These are phyloP conservation scores for Sequoia sempervirens DNA, from an alignment of 75 land plant species.

Conservation along the genomic window DNA sequence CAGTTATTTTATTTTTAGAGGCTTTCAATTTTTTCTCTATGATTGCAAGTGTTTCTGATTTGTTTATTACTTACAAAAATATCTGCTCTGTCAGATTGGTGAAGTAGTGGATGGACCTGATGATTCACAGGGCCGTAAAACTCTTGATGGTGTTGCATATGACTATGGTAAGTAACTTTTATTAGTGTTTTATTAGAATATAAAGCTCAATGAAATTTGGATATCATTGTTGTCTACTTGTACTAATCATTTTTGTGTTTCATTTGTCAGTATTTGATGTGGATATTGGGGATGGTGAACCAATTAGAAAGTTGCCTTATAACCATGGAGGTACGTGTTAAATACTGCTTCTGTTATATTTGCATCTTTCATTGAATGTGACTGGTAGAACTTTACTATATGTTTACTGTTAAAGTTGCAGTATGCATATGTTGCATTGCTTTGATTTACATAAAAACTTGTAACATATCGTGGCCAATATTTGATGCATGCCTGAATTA, in stretches of 20 bases:
- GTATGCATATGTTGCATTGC: neutral
- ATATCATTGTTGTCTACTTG: neutral
- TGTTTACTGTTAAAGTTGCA: neutral
- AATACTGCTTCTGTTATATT: neutral
- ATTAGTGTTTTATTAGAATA: neutral
- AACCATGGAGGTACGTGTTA: slow-evolving; percentile 72
- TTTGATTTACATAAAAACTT: neutral
- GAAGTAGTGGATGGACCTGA: slow-evolving; percentile 99
- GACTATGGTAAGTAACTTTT: slow-evolving; percentile 67
- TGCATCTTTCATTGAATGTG: neutral
- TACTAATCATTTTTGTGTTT: neutral
- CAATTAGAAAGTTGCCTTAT: slow-evolving; percentile 83
- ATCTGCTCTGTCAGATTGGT: slow-evolving; percentile 57
- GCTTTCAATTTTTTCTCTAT: neutral
- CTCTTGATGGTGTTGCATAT: slow-evolving; percentile 80
- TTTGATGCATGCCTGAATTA: neutral
- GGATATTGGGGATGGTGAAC: slow-evolving; percentile 96
- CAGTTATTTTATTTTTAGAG: neutral
- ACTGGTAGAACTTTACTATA: neutral
- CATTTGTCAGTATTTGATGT: slow-evolving; percentile 88
- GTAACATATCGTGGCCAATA: neutral
- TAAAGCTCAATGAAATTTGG: neutral
- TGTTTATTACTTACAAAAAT: neutral
- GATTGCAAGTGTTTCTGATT: neutral
- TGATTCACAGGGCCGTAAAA: slow-evolving; percentile 29